Base-by-base conservation (phyloP, 495 filamentous ascomycete genomes). In the Podospora fimiseda region DNA sequence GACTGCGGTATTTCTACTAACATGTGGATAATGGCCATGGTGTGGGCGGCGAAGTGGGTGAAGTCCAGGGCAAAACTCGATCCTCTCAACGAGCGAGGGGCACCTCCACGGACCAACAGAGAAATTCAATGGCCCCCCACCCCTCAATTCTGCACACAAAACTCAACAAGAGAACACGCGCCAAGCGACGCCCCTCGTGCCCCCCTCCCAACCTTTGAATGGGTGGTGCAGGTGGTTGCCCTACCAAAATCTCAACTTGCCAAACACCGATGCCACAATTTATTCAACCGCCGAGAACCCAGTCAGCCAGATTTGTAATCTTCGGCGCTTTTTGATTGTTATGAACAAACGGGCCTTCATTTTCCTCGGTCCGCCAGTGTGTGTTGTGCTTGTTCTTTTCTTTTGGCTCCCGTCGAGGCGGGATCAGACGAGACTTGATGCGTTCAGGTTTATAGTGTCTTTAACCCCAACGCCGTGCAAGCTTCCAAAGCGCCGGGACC, bases 221-320 rank as follows among this genome's bases (percentile, higher is more conserved):
- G 27, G n/a, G n/a, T n/a, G 43, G 14, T 20, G 43, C 43, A 45
- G 24, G 44, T 22, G 44, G 33, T 52, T 16, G 38, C 50, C 50
- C 50, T 45, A 30, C 11, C 48, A 15, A 15, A 18, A 23, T 18
- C 8, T n/a, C 7, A 14, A 4, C 24, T 43, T 21, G 52, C 37
- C 48, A 49, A 56, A 63, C 55, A 20, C 43, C 19, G 58, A 59
- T 61, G 56, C 51, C 48, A 59, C 61, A 56, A 49, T 47, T 43
- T 18, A 21, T 60, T 16, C 45, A 33, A 9, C 20, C 22, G 47
- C 47, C 27, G 18, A 38, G 33, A 48, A 14, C 8, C 18, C 24
- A 16, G 21, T n/a, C 7, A 56, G n/a, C 30, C 41, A 16, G 41
- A 24, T 44, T 13, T 23, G 16, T 24, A 19, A 20, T 52, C 22